phyloP scores from a whole-genome alignment of 306 rosid species.

The Trifolium pratense region DNA sequence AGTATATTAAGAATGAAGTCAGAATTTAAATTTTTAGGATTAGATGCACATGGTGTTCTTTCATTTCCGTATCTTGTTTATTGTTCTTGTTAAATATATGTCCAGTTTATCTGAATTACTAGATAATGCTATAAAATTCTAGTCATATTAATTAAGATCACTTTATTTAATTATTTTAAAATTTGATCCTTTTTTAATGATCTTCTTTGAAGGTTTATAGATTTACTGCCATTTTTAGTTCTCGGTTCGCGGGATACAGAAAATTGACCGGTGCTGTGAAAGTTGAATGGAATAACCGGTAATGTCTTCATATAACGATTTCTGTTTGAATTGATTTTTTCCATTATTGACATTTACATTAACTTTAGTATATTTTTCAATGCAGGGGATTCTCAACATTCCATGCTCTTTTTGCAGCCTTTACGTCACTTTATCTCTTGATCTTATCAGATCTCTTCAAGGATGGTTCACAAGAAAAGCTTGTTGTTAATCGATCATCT shows the following conservation, averaged over 20 bases:
- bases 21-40: constrained; percentile 15
- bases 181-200: constrained; percentile 17
- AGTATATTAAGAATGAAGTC: constrained; percentile 24
- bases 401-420: constrained; percentile 78
- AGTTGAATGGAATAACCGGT: constrained; percentile 95
- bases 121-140: neutral
- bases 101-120: constrained; percentile 13
- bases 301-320: constrained; percentile 41
- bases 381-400: constrained; percentile 92
- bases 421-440: constrained; percentile 70
- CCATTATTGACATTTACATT: constrained; percentile 31
- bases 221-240: constrained; percentile 64
- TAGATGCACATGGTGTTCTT: constrained; percentile 7
- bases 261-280: constrained; percentile 57
- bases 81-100: constrained; percentile 29
- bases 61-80: constrained; percentile 25
- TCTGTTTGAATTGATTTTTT: constrained; percentile 32
- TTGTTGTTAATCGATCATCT: constrained; percentile 67
- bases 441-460: constrained; percentile 64
- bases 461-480: constrained; percentile 52
- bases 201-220: constrained; percentile 76
- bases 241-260: constrained; percentile 53
- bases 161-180: constrained; percentile 28
- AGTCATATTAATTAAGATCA: neutral
- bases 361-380: constrained; percentile 25